Evolutionary conservation across 306 rosid species (phyloP).

Genomic region (Ceratonia siliqua): DNA sequence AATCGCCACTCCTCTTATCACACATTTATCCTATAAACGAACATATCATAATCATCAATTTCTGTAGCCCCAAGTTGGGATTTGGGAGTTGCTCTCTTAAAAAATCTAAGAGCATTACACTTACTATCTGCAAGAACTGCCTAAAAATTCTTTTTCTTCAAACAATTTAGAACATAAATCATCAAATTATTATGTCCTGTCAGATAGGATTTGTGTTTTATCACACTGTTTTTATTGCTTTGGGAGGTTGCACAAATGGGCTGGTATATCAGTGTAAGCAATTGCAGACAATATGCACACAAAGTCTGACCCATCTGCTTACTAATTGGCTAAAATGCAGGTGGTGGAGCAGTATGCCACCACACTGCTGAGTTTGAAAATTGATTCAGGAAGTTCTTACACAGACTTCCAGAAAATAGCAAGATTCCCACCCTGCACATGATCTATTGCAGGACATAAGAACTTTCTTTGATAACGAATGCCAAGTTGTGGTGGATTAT

Average conservation of each 20-base stretch:
- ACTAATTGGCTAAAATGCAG: background rate
- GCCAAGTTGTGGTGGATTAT: background rate
- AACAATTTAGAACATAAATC: background rate
- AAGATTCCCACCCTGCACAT: background rate
- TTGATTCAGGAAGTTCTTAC: too few relatives aligned
- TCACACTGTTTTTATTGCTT: background rate
- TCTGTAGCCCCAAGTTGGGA: slow-evolving; percentile 9
- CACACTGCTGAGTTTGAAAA: background rate
- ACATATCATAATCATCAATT: background rate
- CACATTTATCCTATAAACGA: background rate
- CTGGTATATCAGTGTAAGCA: background rate
- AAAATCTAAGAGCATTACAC: background rate
- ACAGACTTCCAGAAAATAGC: background rate
- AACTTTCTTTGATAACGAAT: background rate
- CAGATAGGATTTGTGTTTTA: background rate
- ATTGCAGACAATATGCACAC: background rate
- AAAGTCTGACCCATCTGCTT: too few relatives aligned
- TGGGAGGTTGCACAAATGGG: background rate
- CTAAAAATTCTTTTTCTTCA: background rate
- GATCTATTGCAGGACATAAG: background rate
- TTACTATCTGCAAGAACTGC: background rate
- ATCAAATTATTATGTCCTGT: background rate
- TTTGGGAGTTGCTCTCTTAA: background rate
- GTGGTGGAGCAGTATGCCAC: background rate
- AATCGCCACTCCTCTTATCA: background rate